Evolutionary conservation across 768 basidiomycete species (phyloP).

Genomic region (Boletus bicolor): DNA sequence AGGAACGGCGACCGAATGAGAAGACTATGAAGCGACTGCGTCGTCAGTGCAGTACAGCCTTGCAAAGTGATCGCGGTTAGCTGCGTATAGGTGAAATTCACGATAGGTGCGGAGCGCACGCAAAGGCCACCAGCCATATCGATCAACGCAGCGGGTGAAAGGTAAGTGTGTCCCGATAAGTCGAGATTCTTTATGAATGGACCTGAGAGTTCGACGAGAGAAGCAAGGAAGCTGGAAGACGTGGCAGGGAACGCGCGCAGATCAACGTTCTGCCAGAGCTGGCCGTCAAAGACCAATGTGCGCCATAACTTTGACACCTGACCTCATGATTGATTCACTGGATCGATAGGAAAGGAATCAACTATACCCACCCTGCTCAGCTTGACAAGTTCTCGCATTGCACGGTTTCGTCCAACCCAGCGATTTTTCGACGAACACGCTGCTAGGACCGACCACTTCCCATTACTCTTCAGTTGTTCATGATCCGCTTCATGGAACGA

Average conservation of each 20-base stretch:
- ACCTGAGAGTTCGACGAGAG: slow-evolving; percentile 54
- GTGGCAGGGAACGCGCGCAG: slow-evolving; percentile 60
- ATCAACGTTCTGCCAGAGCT: slow-evolving; percentile 74
- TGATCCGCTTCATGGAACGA: slow-evolving; percentile 59
- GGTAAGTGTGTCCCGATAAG: slow-evolving; percentile 55
- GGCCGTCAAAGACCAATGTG: slow-evolving; percentile 74
- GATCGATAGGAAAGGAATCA: slow-evolving; percentile 8
- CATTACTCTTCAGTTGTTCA: slow-evolving; percentile 39
- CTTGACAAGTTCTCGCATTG: slow-evolving; percentile 73
- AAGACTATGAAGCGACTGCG: slow-evolving; percentile 65
- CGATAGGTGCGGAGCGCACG: slow-evolving; percentile 33
- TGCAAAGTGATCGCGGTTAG: slow-evolving; percentile 68
- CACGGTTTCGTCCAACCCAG: slow-evolving; percentile 77
- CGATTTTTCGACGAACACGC: slow-evolving; percentile 60
- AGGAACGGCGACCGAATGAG: slow-evolving; percentile 63
- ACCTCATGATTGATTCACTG: slow-evolving; percentile 17
- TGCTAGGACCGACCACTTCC: slow-evolving; percentile 57
- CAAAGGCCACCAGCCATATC: slow-evolving; percentile 55
- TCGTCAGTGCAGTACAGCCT: slow-evolving; percentile 67
- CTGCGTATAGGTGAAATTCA: slow-evolving; percentile 50
- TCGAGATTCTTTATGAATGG: slow-evolving; percentile 63
- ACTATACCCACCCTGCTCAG: slow-evolving; percentile 65
- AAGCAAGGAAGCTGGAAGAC: slow-evolving; percentile 47
- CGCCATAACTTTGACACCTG: slow-evolving; percentile 82
- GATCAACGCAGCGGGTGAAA: slow-evolving; percentile 48